phyloP scores from a whole-genome alignment of 768 basidiomycete genomes.

The Boletus coccyginus region DNA sequence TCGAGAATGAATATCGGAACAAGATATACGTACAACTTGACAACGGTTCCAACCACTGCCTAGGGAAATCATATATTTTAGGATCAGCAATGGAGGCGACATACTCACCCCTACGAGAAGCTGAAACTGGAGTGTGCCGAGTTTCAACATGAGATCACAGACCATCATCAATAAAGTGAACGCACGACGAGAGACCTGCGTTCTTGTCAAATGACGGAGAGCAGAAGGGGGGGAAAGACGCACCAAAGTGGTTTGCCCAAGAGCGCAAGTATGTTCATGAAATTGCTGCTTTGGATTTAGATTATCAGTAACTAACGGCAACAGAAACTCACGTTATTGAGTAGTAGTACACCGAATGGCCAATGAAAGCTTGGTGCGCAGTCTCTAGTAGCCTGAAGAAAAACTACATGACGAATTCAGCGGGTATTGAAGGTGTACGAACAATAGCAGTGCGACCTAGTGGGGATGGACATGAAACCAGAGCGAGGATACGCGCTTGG shows the following conservation, averaged over 20 bases:
- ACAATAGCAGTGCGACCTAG: slow-evolving; percentile 37
- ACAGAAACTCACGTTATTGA: slow-evolving; percentile 44
- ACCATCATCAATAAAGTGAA: slow-evolving; percentile 5
- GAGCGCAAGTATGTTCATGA: slow-evolving; percentile 35
- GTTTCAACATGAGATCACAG: slow-evolving; percentile 1
- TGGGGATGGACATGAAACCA: not conserved
- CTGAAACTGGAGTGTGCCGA: slow-evolving; percentile 37
- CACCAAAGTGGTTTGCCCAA: slow-evolving; percentile 45
- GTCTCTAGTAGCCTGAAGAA: slow-evolving; percentile 43
- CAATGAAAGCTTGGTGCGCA: slow-evolving; percentile 50
- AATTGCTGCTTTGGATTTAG: slow-evolving; percentile 36
- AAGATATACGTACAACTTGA: slow-evolving; percentile 45
- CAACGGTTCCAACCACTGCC: slow-evolving; percentile 55
- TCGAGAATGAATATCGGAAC: not conserved
- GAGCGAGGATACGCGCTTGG: not conserved
- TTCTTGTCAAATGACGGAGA: slow-evolving; percentile 15
- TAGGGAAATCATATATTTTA: slow-evolving; percentile 20
- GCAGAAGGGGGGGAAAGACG: slow-evolving; percentile 4
- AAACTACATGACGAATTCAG: not conserved
- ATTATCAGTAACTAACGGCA: not conserved
- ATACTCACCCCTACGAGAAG: slow-evolving; percentile 36
- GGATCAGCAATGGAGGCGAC: not conserved
- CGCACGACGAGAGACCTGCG: slow-evolving; percentile 50
- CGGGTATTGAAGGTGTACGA: slow-evolving; percentile 1
- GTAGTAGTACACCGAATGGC: slow-evolving; percentile 53